phyloP scores from a whole-genome alignment of 352 stramenopile genomes.

The Pythium dissotocum region DNA sequence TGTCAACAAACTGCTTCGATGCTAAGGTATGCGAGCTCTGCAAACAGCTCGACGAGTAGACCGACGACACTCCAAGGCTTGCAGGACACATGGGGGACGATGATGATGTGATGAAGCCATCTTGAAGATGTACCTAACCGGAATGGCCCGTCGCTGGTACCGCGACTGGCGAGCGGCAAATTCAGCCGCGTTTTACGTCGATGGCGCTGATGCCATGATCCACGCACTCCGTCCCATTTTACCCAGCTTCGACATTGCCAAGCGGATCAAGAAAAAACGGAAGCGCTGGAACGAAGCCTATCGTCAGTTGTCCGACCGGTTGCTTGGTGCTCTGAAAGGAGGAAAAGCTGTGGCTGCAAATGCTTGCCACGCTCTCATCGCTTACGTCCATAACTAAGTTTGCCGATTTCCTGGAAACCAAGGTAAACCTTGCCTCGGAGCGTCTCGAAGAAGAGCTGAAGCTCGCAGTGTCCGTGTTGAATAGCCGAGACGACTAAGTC shows the following conservation, averaged over 20 bases:
- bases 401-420: constrained; percentile 9
- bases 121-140: background rate
- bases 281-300: constrained; percentile 18
- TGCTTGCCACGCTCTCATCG: background rate
- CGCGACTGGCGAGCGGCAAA: background rate
- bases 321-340: constrained; percentile 4
- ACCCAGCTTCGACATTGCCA: constrained; percentile 5
- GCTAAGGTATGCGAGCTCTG: constrained; percentile 1
- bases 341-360: constrained; percentile 1
- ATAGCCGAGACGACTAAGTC: constrained; percentile 8
- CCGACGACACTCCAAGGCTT: background rate
- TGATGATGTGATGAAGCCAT: constrained; percentile 10
- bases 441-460: background rate
- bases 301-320: constrained; percentile 11
- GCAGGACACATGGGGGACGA: constrained; percentile 4
- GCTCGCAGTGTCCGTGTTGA: background rate
- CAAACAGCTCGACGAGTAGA: constrained; percentile 1
- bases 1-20: background rate
- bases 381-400: constrained; percentile 9
- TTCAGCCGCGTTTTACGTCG: background rate
- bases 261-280: background rate
- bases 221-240: constrained; percentile 3
- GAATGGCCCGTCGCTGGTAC: constrained; percentile 1
- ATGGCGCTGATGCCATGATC: background rate
- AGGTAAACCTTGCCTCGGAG: background rate